Conservation (phyloP, 1,139 yeast species). For the Debaryomyces udenii region DNA sequence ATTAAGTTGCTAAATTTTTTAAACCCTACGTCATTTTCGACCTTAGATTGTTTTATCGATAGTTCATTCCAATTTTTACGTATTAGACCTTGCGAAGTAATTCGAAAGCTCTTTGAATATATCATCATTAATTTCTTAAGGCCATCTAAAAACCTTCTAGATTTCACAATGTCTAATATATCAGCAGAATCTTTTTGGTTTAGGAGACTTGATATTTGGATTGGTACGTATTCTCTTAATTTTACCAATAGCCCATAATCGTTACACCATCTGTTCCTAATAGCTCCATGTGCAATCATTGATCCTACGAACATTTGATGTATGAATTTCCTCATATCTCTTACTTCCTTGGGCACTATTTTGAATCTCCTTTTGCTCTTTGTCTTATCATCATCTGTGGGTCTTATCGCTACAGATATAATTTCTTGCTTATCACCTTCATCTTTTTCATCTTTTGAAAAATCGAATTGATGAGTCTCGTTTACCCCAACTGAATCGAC, state of each 20-base stretch:
- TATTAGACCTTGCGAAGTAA: slow-evolving; percentile 47
- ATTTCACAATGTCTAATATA: slow-evolving; percentile 46
- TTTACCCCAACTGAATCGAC: slow-evolving; percentile 22
- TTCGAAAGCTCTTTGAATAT: slow-evolving; percentile 63
- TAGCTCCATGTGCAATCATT: slow-evolving; percentile 65
- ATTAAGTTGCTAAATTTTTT: slow-evolving; percentile 46
- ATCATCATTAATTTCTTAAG: slow-evolving; percentile 61
- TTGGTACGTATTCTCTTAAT: slow-evolving; percentile 52
- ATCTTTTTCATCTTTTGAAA: slow-evolving; percentile 33
- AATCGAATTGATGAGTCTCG: slow-evolving; percentile 15
- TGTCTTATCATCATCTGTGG: slow-evolving; percentile 13
- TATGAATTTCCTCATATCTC: slow-evolving; percentile 49
- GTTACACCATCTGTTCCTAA: slow-evolving; percentile 77
- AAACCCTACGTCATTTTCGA: slow-evolving; percentile 31
- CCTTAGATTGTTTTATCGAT: slow-evolving; percentile 24
- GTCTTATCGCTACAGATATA: slow-evolving; percentile 21
- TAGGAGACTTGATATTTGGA: slow-evolving; percentile 45
- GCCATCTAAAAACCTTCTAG: slow-evolving; percentile 77
- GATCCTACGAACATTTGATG: slow-evolving; percentile 63
- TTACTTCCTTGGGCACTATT: slow-evolving; percentile 56
- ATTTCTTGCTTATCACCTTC: slow-evolving; percentile 15
- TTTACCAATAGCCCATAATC: slow-evolving; percentile 42
- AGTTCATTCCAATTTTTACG: slow-evolving; percentile 66
- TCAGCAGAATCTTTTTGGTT: slow-evolving; percentile 42
- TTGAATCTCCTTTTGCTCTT: slow-evolving; percentile 27